Evolutionary conservation across 2,329 filamentous ascomycete genomes (phyloP), one percentile per base, ranked within the genome.

Genomic region (Escovopsis sp.): DNA sequence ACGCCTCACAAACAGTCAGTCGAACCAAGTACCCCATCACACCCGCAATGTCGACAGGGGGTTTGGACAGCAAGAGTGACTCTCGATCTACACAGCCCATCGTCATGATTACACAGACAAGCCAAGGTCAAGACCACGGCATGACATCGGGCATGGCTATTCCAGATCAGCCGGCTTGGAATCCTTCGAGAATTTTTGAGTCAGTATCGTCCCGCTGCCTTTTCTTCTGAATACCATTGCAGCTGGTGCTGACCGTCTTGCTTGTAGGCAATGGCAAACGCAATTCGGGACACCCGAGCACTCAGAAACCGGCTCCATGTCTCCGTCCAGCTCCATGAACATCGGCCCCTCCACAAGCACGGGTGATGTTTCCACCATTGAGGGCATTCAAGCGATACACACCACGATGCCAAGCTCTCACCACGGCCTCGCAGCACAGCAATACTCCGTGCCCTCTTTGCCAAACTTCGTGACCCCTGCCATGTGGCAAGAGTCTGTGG

Each of bases 181-280:
- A 94, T 53, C 88, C 87, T 20, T 75, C 83, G 29, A 76, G 81
- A 45, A 86, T 94, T 50, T 89, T 94, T 71, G 84, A 89, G 86
- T 94, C 74, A 71, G 84, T 74, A 32, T 39, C n/a, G 15, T 25
- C 29, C 20, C 16, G 30, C 20, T 36, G 10, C 11, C 13, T 20
- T 20, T 7, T 29, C 14, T 30, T 15, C 35, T 15, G 29, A 15
- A 35, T 16, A 1, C 32, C 10, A 10, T 40, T 27, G 42, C 48
- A 39, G 47, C 41, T 33, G 27, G 35, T 8, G 35, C 20, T 13
- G 7, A 29, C 35, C 8, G 7, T 35, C 31, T 11, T 11, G n/a
- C 12, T n/a, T 34, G 5, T 43, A 94, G 88, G 61, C 86, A 94
- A 68, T 96, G 89, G 88, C 88, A 94, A 62, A 80, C 83, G 56